phyloP scores from a whole-genome alignment of 2,329 filamentous ascomycete species.

The Sclerotinia subarctica region DNA sequence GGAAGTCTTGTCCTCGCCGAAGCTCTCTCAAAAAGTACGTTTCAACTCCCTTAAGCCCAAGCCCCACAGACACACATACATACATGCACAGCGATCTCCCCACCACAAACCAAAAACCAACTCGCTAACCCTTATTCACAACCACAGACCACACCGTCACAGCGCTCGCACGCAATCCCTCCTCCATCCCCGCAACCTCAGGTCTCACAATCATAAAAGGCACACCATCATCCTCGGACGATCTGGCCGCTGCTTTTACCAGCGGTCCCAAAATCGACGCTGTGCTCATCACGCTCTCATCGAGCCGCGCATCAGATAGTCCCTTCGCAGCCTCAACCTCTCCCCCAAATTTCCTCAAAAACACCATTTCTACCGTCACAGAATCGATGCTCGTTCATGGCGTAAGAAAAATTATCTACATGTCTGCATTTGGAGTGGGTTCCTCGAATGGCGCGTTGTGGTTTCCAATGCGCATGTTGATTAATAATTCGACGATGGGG shows the following conservation, averaged over 20 bases:
- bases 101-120: not conserved
- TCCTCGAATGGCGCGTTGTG: conserved; percentile 45
- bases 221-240: not conserved
- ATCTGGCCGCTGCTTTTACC: conserved; percentile 23
- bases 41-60: not conserved
- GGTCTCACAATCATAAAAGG: conserved; percentile 44
- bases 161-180: conserved; percentile 45
- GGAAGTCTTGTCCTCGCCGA: conserved; percentile 45
- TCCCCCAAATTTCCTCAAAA: conserved; percentile 8
- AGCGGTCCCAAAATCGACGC: conserved; percentile 36
- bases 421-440: conserved; percentile 51
- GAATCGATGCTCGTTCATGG: conserved; percentile 41
- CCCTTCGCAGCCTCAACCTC: conserved; percentile 44
- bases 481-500: conserved; percentile 45
- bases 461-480: conserved; percentile 44
- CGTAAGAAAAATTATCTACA: conserved; percentile 45
- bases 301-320: conserved; percentile 45
- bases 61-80: not conserved
- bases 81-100: not conserved
- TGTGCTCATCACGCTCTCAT: conserved; percentile 50
- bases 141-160: conserved; percentile 44
- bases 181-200: conserved; percentile 35
- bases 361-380: not conserved
- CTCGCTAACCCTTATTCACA: conserved; percentile 18
- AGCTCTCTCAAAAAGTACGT: conserved; percentile 37